These are phyloP conservation scores for Mariannaea sp. DNA, from an alignment of 2,329 filamentous ascomycete genomes.

Conservation along the genomic window DNA sequence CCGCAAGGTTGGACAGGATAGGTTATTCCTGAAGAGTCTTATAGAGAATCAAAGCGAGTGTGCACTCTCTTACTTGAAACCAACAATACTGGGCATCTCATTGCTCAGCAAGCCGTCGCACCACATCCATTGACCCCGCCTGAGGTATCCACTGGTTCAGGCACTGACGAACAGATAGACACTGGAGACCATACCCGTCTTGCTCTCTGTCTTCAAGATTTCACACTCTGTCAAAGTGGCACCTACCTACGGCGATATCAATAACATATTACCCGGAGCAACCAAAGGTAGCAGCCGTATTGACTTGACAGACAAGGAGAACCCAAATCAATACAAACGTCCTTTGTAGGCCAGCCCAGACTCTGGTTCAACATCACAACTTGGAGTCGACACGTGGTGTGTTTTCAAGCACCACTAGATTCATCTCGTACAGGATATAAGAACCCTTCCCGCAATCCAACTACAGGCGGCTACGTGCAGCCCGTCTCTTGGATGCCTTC, in stretches of 20 bases:
- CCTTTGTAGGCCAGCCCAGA: background rate
- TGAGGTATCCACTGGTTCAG: conserved; percentile 16
- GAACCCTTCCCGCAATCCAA: conserved; percentile 9
- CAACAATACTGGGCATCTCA: background rate
- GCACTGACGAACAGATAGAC: conserved; percentile 10
- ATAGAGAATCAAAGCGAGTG: background rate
- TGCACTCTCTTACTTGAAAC: background rate
- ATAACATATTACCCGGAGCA: conserved; percentile 12
- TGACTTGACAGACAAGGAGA: background rate
- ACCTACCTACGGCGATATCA: background rate
- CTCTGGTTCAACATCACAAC: background rate
- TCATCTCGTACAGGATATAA: conserved; percentile 17
- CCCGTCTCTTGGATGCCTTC: conserved; percentile 50
- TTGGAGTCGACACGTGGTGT: background rate
- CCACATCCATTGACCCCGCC: conserved; percentile 10
- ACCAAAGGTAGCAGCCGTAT: background rate
- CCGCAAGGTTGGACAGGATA: background rate
- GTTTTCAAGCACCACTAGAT: conserved; percentile 5
- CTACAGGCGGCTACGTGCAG: conserved; percentile 19
- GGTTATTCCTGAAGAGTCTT: background rate
- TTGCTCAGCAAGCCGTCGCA: background rate
- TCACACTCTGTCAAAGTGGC: background rate
- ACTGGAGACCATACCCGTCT: background rate
- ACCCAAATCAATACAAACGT: background rate
- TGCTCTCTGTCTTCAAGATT: background rate